Evolutionary conservation across 164 flowering plant species (phyloP).

Genomic region (Dillenia suffruticosa): DNA sequence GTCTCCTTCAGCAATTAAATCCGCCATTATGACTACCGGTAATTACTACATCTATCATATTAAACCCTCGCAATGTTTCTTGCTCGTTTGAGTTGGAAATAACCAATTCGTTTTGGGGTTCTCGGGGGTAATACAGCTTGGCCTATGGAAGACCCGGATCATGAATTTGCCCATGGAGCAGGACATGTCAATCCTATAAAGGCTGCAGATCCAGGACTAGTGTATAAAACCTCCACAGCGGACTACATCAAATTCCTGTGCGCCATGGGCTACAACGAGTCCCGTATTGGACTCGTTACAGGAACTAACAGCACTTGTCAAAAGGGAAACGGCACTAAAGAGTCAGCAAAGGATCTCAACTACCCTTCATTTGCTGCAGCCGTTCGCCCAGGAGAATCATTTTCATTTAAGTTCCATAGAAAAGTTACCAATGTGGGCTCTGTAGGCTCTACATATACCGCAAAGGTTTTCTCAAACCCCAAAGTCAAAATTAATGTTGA

Average conservation of each 20-base stretch:
- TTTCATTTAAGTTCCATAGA: slow-evolving; percentile 5
- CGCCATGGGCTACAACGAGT: slow-evolving; percentile 4
- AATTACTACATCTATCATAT: not conserved
- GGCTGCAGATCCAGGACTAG: slow-evolving; percentile 33
- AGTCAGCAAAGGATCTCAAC: slow-evolving; percentile 9
- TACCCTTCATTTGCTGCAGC: slow-evolving; percentile 16
- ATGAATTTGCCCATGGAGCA: too few relatives aligned
- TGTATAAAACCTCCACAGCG: slow-evolving; percentile 19
- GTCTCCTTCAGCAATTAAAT: slow-evolving; percentile 49
- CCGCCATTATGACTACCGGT: slow-evolving; percentile 53
- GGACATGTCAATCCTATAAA: slow-evolving; percentile 31
- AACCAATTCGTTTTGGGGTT: too few relatives aligned
- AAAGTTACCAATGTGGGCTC: slow-evolving; percentile 25
- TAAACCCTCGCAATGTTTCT: too few relatives aligned
- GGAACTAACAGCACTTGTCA: slow-evolving; percentile 7
- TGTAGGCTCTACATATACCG: slow-evolving; percentile 15
- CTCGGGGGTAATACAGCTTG: too few relatives aligned
- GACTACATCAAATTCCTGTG: slow-evolving; percentile 27
- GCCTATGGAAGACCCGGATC: too few relatives aligned
- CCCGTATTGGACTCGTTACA: slow-evolving; percentile 3
- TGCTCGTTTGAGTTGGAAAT: too few relatives aligned
- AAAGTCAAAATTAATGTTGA: not conserved
- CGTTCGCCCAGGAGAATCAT: not conserved
- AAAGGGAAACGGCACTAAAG: not conserved
- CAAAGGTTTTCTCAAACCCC: not conserved